Evolutionary conservation across 139 green algal genomes (phyloP).

Genomic region (Edaphochlamys debaryana): DNA sequence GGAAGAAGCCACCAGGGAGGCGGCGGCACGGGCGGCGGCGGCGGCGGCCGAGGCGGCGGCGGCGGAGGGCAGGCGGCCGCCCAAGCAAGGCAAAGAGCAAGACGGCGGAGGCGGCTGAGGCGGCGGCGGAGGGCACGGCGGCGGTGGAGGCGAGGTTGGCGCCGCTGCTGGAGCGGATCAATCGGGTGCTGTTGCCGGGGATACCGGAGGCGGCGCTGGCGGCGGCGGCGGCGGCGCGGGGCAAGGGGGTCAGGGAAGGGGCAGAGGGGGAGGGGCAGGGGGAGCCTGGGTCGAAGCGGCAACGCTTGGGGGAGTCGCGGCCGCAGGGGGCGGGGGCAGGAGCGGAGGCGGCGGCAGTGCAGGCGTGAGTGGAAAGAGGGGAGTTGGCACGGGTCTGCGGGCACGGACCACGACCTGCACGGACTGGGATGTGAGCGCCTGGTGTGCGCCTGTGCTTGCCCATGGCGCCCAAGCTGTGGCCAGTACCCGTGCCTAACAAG

Average conservation of each 20-base stretch:
- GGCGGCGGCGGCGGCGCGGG: background rate
- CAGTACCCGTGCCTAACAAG: too few species aligned
- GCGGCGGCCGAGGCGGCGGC: background rate
- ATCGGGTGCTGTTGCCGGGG: conserved; percentile 17
- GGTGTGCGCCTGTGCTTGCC: too few species aligned
- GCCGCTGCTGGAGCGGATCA: conserved; percentile 10
- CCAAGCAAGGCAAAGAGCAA: conserved; percentile 33
- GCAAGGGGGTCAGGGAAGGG: background rate
- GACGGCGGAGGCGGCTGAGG: conserved; percentile 21
- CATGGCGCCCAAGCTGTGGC: too few species aligned
- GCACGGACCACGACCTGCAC: too few species aligned
- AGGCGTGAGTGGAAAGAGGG: too few species aligned
- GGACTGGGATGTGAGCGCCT: too few species aligned
- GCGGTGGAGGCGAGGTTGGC: conserved; percentile 6
- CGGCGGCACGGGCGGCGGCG: background rate
- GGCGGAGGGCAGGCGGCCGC: background rate
- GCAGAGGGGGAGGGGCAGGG: too few species aligned
- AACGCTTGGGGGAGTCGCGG: too few species aligned
- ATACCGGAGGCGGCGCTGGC: background rate
- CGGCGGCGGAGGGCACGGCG: background rate
- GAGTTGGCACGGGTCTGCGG: too few species aligned
- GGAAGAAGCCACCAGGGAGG: background rate
- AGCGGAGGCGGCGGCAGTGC: too few species aligned
- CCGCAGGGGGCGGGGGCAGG: too few species aligned
- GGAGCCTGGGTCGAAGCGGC: too few species aligned